phyloP scores from a whole-genome alignment of 352 stramenopile genomes.

The Phytophthora idaei region DNA sequence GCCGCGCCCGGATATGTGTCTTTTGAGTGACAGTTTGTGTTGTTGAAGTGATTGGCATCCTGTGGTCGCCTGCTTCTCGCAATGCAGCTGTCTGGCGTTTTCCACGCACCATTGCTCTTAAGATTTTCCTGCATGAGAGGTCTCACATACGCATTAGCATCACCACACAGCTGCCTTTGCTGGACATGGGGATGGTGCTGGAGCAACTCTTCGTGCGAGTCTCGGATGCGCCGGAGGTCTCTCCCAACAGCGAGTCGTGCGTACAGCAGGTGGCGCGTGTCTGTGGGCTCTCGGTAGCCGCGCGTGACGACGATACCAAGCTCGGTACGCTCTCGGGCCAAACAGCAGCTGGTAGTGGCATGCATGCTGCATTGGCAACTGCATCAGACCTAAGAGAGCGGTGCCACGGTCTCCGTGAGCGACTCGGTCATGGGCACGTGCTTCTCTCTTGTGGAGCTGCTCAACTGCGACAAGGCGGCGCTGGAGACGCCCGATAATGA shows the following conservation, averaged over 20 bases:
- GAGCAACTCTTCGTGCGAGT: conserved; percentile 44
- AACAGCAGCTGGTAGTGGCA: conserved; percentile 55
- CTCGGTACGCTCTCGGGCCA: conserved; percentile 38
- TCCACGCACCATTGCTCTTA: neutral
- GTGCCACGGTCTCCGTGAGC: conserved; percentile 29
- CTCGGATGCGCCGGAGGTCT: conserved; percentile 15
- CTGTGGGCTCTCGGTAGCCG: conserved; percentile 27
- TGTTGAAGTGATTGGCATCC: neutral
- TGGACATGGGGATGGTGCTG: conserved; percentile 43
- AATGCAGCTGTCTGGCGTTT: neutral
- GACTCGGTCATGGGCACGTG: conserved; percentile 35
- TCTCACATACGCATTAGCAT: neutral
- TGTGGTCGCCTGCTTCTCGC: neutral
- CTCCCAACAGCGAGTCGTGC: conserved; percentile 24
- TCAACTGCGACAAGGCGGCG: conserved; percentile 44
- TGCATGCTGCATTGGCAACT: conserved; percentile 61
- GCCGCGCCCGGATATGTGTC: too few species aligned
- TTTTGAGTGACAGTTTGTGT: neutral
- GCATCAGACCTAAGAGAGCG: conserved; percentile 24
- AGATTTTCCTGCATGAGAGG: neutral
- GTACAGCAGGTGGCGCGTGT: conserved; percentile 34
- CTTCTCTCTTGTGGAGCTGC: conserved; percentile 45
- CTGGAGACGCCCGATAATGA: conserved; percentile 31
- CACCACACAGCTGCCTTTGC: neutral
- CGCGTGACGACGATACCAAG: conserved; percentile 15